A percentile compares a stretch with the other conserved stretches of the same genome.
phyloP scores from a whole-genome alignment of 495 filamentous ascomycete genomes.

The Clohesyomyces aquaticus region DNA sequence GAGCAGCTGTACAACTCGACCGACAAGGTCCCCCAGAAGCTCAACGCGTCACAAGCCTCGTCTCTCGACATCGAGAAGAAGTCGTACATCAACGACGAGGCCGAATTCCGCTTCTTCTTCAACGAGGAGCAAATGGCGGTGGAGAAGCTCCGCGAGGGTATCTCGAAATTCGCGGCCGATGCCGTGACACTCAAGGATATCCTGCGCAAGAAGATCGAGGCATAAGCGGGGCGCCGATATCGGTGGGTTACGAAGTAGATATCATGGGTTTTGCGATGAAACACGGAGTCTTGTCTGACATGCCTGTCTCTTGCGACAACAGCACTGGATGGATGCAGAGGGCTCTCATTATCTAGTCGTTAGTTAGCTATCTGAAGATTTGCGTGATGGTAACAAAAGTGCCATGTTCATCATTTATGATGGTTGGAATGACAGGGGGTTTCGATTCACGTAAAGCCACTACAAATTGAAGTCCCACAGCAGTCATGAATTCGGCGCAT shows the following conservation, averaged over 20 bases:
- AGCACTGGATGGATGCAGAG: too few species aligned
- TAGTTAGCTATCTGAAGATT: too few species aligned
- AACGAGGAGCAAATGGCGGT: slow-evolving; percentile 99
- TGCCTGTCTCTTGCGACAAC: too few species aligned
- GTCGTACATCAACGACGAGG: slow-evolving; percentile 86
- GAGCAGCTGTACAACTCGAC: slow-evolving; percentile 88
- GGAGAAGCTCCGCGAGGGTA: slow-evolving; percentile 98
- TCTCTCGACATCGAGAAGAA: slow-evolving; percentile 80
- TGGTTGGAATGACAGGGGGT: too few species aligned
- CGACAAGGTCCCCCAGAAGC: slow-evolving; percentile 86
- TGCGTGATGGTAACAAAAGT: too few species aligned
- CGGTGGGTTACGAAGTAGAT: slow-evolving; percentile 20
- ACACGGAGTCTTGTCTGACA: too few species aligned
- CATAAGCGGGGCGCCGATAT: slow-evolving; percentile 38
- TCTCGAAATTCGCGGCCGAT: slow-evolving; percentile 98
- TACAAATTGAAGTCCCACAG: too few species aligned
- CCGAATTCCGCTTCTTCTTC: slow-evolving; percentile 96
- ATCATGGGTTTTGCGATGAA: slow-evolving; percentile 4
- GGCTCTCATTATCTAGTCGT: too few species aligned
- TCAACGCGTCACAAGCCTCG: slow-evolving; percentile 67
- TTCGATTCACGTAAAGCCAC: too few species aligned
- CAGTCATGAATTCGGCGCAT: too few species aligned
- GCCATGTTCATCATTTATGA: too few species aligned
- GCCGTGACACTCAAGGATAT: slow-evolving; percentile 91
- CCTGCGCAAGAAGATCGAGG: slow-evolving; percentile 76